Percentiles rank a stretch among this genome's conserved stretches.
Evolutionary conservation across 805 yeast species (phyloP).

Genomic region (Blastobotrys peoriensis): DNA sequence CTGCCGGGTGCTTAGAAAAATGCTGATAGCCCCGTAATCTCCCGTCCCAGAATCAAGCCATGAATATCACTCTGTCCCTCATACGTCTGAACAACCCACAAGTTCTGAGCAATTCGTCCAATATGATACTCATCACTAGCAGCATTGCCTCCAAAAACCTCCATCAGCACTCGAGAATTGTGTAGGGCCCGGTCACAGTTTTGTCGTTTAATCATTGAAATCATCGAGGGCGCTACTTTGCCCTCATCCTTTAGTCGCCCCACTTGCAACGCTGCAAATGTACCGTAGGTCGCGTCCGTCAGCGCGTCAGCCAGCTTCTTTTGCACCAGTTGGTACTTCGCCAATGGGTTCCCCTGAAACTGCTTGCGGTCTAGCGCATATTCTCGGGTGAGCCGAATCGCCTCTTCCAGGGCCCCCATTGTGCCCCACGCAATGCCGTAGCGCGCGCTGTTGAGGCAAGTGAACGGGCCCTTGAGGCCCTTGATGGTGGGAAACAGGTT

Average conservation of each 20-base stretch:
- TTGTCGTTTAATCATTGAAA: conserved; percentile 38
- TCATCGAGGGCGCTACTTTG: conserved; percentile 37
- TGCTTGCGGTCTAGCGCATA: conserved; percentile 37
- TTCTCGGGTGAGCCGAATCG: conserved; percentile 32
- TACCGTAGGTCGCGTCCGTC: conserved; percentile 37
- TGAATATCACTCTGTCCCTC: conserved; percentile 43
- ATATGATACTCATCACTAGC: conserved; percentile 40
- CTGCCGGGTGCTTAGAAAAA: conserved; percentile 13
- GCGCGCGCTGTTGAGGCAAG: conserved; percentile 39
- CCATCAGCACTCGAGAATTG: conserved; percentile 35
- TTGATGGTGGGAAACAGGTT: conserved; percentile 33
- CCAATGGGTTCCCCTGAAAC: conserved; percentile 35
- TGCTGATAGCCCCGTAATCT: conserved; percentile 33
- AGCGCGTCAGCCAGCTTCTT: conserved; percentile 39
- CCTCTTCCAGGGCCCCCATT: conserved; percentile 40
- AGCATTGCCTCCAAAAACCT: conserved; percentile 41
- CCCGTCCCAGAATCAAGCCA: conserved; percentile 36
- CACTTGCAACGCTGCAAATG: conserved; percentile 35
- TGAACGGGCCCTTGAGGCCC: conserved; percentile 41
- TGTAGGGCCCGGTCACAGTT: conserved; percentile 38
- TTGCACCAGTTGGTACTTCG: conserved; percentile 37
- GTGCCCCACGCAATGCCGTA: conserved; percentile 41
- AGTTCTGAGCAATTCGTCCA: conserved; percentile 37
- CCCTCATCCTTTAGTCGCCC: conserved; percentile 37
- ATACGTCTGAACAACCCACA: conserved; percentile 41